A percentile compares a stretch with the other conserved stretches of the same genome.
Evolutionary conservation across 345 rosid genomes (phyloP).

Genomic region (Tarenaya hassleriana): DNA sequence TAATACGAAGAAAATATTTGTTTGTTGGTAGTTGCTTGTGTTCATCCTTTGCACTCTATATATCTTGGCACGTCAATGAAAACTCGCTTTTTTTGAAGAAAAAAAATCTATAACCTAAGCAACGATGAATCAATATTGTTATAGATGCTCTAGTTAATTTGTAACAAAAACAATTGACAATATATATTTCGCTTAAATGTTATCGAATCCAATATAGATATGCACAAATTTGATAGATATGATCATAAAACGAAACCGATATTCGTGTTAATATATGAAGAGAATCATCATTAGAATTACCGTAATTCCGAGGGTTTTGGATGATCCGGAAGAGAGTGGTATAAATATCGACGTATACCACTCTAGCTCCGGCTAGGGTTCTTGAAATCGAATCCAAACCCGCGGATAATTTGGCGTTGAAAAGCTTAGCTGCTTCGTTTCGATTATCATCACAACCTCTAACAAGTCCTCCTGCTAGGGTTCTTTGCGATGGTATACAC

Average conservation of each 20-base stretch:
- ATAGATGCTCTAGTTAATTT: not conserved
- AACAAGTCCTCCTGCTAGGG: constrained; percentile 28
- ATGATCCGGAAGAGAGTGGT: constrained; percentile 36
- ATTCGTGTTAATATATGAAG: not conserved
- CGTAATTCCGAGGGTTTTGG: constrained; percentile 40
- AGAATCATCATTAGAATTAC: constrained; percentile 25
- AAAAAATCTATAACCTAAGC: too few relatives aligned
- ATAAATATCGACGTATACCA: constrained; percentile 41
- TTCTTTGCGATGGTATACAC: constrained; percentile 33
- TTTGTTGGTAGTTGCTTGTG: not conserved
- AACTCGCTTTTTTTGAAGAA: too few relatives aligned
- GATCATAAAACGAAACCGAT: too few relatives aligned
- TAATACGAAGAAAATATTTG: not conserved
- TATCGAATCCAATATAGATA: too few relatives aligned
- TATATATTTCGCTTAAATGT: too few relatives aligned
- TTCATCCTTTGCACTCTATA: too few relatives aligned
- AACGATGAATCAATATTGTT: too few relatives aligned
- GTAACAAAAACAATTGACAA: not conserved
- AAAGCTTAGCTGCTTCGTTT: constrained; percentile 23
- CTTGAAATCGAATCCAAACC: constrained; percentile 18
- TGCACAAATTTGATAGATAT: too few relatives aligned
- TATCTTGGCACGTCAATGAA: too few relatives aligned
- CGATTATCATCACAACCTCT: constrained; percentile 21
- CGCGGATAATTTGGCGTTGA: constrained; percentile 25
- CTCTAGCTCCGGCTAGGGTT: constrained; percentile 16